Evolutionary conservation across 352 stramenopile species (phyloP).

Genomic region (Phytophthora agathidicida): DNA sequence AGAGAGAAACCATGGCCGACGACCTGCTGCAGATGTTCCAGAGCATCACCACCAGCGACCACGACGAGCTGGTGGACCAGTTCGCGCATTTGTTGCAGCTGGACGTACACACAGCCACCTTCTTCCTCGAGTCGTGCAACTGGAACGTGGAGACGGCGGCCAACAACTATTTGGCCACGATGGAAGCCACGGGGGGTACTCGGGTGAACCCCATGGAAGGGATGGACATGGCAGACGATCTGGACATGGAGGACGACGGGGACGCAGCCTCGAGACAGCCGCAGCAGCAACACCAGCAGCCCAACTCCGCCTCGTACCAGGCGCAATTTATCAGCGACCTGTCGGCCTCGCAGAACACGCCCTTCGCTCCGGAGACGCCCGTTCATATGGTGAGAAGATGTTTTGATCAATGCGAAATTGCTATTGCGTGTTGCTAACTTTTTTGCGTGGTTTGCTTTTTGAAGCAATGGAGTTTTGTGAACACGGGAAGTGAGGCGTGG

Average conservation of each 20-base stretch:
- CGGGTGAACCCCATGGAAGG: conserved; percentile 27
- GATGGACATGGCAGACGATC: conserved; percentile 40
- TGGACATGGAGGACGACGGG: conserved; percentile 66
- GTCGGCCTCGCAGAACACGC: conserved; percentile 55
- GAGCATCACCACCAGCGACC: conserved; percentile 87
- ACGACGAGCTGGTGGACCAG: conserved; percentile 85
- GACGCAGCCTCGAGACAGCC: conserved; percentile 8
- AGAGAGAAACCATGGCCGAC: conserved; percentile 60
- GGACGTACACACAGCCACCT: conserved; percentile 70
- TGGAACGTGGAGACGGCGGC: conserved; percentile 89
- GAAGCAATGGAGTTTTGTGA: conserved; percentile 84
- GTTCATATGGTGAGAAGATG: conserved; percentile 62
- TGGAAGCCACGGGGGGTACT: conserved; percentile 41
- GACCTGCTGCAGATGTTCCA: conserved; percentile 89
- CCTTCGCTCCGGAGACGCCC: conserved; percentile 51
- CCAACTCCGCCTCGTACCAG: conserved; percentile 38
- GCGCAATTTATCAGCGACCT: conserved; percentile 77
- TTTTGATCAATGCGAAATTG: neutral
- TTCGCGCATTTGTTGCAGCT: conserved; percentile 80
- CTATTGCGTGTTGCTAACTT: neutral
- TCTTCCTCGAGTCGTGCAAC: conserved; percentile 90
- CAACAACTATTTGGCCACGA: conserved; percentile 83
- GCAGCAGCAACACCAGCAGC: conserved; percentile 21
- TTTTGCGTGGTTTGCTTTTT: neutral
- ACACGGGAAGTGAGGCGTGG: conserved; percentile 62